A percentile compares a stretch with the other conserved stretches of the same genome.
Evolutionary conservation across 2,329 filamentous ascomycete species (phyloP).

Genomic region (Cadophora sp.): DNA sequence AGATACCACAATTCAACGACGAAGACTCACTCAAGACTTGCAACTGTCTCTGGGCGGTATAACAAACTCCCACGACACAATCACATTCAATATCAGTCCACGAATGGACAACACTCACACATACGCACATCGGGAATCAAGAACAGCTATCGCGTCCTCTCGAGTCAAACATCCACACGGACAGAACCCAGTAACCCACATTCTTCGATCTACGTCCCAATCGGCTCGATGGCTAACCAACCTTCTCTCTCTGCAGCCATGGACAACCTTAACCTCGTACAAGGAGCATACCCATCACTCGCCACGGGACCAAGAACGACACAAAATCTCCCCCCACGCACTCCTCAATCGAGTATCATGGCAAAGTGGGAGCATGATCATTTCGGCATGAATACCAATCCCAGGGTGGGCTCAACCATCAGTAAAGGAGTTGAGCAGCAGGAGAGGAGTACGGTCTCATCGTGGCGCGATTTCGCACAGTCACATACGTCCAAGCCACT

Average conservation of each 20-base stretch:
- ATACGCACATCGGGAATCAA: no score
- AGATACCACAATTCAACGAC: no score
- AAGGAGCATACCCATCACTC: not conserved
- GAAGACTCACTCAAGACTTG: no score
- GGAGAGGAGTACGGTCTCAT: not conserved
- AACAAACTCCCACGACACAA: no score
- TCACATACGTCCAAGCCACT: not conserved
- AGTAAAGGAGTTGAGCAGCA: not conserved
- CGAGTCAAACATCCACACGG: no score
- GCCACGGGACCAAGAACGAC: not conserved
- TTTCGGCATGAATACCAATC: not conserved
- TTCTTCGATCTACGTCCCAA: no score
- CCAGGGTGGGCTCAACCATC: not conserved
- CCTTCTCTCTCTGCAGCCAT: slow-evolving; percentile 1
- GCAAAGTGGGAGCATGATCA: slow-evolving; percentile 12
- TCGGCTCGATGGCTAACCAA: not conserved
- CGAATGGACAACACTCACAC: no score
- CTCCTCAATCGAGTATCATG: not conserved
- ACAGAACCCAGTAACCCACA: no score
- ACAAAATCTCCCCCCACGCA: not conserved
- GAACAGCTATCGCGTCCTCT: no score
- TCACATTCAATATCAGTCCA: no score
- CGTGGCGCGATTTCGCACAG: slow-evolving; percentile 13
- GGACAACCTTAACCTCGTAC: not conserved
- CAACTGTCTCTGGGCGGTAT: no score